Base-by-base conservation (phyloP, 23 red algal species). In the Chondrus crispus region DNA sequence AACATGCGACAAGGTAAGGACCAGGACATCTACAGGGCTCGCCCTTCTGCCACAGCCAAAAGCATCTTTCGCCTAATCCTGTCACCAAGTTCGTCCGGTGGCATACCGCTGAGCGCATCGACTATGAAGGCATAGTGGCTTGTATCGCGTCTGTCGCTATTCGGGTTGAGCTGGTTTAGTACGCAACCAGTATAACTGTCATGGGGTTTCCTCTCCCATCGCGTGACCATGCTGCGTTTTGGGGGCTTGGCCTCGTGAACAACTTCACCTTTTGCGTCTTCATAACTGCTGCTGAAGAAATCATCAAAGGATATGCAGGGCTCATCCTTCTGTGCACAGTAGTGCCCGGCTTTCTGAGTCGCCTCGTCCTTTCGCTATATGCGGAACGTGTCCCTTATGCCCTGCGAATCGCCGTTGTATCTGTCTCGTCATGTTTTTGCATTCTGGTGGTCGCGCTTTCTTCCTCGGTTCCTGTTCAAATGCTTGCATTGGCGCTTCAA, bases 261-360 rank as follows among this genome's bases (percentile, higher is more conserved):
- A 87, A 87, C 57, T 87, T 87, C 70, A 69, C 83, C 40, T 87
- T 72, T 66, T 51, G 64, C 83, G 57, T 87, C 44, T 87, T 87
- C 46, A 62, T 87, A 47, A 87, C 60, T 75, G 83, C 83, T 32
- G 83, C 83, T 0, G 83, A 87, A 42, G 50, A 48, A 45, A 14
- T 87, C 11, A 14, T 87, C 38, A 32, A 39, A 16, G n/a, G 37
- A 40, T 69, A 87, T 71, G 83, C 83, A n/a, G 83, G 83, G 18
- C 35, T 69, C 44, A 69, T 87, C 35, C 48, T 87, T 9, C 46
- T 87, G 54, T 62, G 60, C 53, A 69, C 63, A 28, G 83, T 87
- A 18, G 57, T 87, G 26, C 83, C 83, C 6, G 83, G 83, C 14
- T 87, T 87, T 62, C 29, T 87, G 14, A 9, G 47, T 18, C 63